A percentile compares a stretch with the other conserved stretches of the same genome.
These are phyloP conservation scores for Andrographis paniculata DNA, from an alignment of 305 asterid species.

Conservation along the genomic window DNA sequence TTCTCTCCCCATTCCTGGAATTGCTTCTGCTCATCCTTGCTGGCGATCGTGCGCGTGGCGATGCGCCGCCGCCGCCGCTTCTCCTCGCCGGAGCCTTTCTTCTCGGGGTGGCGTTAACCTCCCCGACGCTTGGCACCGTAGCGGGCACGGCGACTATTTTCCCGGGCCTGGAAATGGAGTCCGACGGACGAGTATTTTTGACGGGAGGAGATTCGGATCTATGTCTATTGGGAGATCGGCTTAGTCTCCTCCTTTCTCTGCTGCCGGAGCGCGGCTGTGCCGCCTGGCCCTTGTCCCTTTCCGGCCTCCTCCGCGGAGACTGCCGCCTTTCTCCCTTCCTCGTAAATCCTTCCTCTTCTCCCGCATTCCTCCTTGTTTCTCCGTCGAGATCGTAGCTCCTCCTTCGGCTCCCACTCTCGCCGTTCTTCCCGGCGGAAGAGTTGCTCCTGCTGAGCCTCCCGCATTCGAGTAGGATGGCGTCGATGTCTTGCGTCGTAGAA, in stretches of 20 bases:
- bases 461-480: constrained; percentile 89
- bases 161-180: constrained; percentile 54
- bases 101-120: constrained; percentile 18
- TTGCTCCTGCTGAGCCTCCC: constrained; percentile 95
- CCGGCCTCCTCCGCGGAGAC: constrained; percentile 61
- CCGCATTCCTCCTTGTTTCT: constrained; percentile 44
- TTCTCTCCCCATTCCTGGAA: constrained; percentile 78
- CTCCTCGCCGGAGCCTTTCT: constrained; percentile 82
- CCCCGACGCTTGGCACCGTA: constrained; percentile 36
- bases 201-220: constrained; percentile 93
- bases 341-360: constrained; percentile 47
- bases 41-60: constrained; percentile 86
- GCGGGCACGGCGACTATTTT: constrained; percentile 95
- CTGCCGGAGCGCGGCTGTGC: constrained; percentile 26
- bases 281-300: constrained; percentile 42
- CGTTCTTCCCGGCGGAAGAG: constrained; percentile 63
- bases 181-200: constrained; percentile 18
- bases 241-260: constrained; percentile 74
- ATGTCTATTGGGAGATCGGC: constrained; percentile 87
- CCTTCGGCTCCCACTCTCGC: constrained; percentile 20
- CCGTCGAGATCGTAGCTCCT: constrained; percentile 23
- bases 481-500: constrained; percentile 88
- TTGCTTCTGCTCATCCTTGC: constrained; percentile 83
- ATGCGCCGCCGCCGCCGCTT: constrained; percentile 56
- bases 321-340: constrained; percentile 54